Evolutionary conservation across 306 rosid species (phyloP), one percentile per base, ranked within the genome.

Genomic region (Vigna hirtella): DNA sequence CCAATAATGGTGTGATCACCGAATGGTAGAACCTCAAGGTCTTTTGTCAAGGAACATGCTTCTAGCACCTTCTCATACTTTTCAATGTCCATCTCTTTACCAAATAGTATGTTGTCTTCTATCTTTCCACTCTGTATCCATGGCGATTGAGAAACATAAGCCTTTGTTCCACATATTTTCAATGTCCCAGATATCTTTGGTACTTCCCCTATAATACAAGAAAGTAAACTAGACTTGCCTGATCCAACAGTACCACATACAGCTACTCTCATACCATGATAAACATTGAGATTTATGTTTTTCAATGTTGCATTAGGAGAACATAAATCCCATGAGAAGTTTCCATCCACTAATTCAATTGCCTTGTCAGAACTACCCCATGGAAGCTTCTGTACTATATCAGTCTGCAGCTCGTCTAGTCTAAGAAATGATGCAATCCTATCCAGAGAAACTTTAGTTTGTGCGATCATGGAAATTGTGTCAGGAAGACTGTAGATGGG

Each of bases 101-200:
- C 92, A 73, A 93, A 93, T 66, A 93, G 67, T 71, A 93, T 89
- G 79, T 89, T 93, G 26, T 89, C 87, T 68, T 93, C 98, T 28
- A 93, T 89, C 76, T 83, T 91, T 10, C 96, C 98, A 80, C 98
- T 88, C 56, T 91, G 98, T 78, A 93, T 93, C 98, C 98, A 93
- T 18, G 98, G 98, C 0, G 97, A 94, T 73, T 94, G 98, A 77
- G 97, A 86, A 43, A 92, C 97, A 58, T 85, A 92, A 48, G 98
- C 98, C 88, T 89, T 94, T 55, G 86, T 85, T 22, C 97, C 98
- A 77, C 95, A 90, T 57, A 89, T 78, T 83, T 77, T 89, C 58
- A 94, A 9, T 5, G 63, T 86, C 40, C 98, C 97, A 7, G 96
- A 85, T 68, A 85, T 30, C 86, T 88, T 92, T 8, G 96, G 90